phyloP scores from a whole-genome alignment of 1,284 basidiomycete genomes.

The Athelia sp. region DNA sequence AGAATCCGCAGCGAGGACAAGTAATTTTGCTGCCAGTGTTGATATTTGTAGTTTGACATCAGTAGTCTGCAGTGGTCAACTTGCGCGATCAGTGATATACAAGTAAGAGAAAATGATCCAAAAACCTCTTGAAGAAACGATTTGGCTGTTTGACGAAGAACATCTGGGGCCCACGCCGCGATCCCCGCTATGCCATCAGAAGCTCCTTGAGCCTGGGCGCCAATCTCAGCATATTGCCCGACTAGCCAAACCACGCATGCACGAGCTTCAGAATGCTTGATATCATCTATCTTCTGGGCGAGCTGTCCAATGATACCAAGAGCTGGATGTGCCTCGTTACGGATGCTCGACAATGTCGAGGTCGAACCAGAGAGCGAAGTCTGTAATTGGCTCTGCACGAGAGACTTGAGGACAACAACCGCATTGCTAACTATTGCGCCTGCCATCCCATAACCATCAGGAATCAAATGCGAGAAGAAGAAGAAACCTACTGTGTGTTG shows the following conservation, averaged over 20 bases:
- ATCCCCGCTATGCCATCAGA: conserved; percentile 42
- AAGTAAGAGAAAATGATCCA: neutral
- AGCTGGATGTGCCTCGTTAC: conserved; percentile 41
- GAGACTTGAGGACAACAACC: conserved; percentile 78
- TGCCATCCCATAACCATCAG: conserved; percentile 21
- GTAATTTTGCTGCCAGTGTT: conserved; percentile 79
- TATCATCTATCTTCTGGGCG: conserved; percentile 70
- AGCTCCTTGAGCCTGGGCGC: conserved; percentile 18
- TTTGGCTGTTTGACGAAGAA: conserved; percentile 72
- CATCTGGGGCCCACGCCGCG: conserved; percentile 78
- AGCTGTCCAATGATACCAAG: conserved; percentile 71
- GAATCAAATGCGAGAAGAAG: conserved; percentile 1
- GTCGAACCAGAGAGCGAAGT: conserved; percentile 17
- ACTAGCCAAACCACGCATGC: conserved; percentile 89
- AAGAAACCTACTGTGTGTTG: conserved; percentile 52
- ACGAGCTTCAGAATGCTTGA: conserved; percentile 72
- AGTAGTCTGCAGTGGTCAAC: conserved; percentile 37
- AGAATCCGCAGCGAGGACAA: conserved; percentile 62
- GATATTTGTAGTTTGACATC: conserved; percentile 78
- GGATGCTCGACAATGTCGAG: conserved; percentile 3
- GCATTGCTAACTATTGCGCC: conserved; percentile 72
- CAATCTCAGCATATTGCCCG: conserved; percentile 69
- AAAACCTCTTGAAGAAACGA: conserved; percentile 68
- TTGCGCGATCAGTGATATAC: conserved; percentile 1
- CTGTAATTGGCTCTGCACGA: conserved; percentile 68